These are phyloP conservation scores for Penicillium egyptiacum DNA, from an alignment of 495 filamentous ascomycete genomes.

Conservation along the genomic window DNA sequence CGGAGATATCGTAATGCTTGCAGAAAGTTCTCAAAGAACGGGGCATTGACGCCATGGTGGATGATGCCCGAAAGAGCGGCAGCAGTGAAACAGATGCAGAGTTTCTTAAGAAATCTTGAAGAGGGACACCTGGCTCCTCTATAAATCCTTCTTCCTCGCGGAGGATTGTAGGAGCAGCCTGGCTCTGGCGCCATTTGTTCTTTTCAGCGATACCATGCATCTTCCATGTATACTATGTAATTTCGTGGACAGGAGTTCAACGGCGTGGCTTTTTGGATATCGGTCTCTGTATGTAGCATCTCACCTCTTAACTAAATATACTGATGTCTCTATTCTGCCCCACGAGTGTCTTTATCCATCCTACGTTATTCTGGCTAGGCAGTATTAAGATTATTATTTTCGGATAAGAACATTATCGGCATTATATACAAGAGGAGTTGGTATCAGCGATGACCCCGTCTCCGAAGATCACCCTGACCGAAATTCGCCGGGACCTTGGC, in stretches of 20 bases:
- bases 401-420: slow-evolving; percentile 9
- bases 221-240: slow-evolving; percentile 2
- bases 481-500: slow-evolving; percentile 39
- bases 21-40: slow-evolving; percentile 79
- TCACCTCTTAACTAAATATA: background rate
- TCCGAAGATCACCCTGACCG: slow-evolving; percentile 37
- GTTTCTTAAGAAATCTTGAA: slow-evolving; percentile 55
- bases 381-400: background rate
- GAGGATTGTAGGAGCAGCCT: background rate
- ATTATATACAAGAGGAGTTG: slow-evolving; percentile 10
- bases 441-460: slow-evolving; percentile 42
- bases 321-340: background rate
- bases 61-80: slow-evolving; percentile 72
- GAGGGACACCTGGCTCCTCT: slow-evolving; percentile 17
- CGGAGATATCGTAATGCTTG: background rate
- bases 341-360: background rate
- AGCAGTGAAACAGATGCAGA: slow-evolving; percentile 77
- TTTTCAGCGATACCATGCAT: slow-evolving; percentile 11
- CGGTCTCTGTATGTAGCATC: slow-evolving; percentile 7
- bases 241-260: slow-evolving; percentile 7
- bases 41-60: slow-evolving; percentile 83
- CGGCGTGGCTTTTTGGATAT: background rate
- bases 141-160: background rate
- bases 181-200: background rate
- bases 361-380: background rate